These are phyloP conservation scores for Trypanosoma mega DNA, from an alignment of 208 protist genomes.

Conservation along the genomic window DNA sequence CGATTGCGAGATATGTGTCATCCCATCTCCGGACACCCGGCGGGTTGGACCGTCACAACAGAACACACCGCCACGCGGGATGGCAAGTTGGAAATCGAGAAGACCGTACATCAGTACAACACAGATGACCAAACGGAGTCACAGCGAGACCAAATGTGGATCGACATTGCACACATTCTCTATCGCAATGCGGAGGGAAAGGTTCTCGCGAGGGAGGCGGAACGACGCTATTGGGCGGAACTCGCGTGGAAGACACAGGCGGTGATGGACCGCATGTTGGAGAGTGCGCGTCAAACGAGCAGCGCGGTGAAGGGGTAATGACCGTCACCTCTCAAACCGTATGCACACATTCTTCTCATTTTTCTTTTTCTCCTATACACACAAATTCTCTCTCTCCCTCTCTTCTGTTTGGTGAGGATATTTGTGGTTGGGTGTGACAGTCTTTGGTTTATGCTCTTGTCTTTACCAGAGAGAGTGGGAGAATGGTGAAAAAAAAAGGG, in stretches of 20 bases:
- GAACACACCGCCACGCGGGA: background rate
- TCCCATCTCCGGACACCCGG: background rate
- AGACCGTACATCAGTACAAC: background rate
- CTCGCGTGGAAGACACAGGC: constrained; percentile 18
- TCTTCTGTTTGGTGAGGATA: too few relatives aligned
- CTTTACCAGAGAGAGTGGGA: too few relatives aligned
- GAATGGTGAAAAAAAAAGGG: too few relatives aligned
- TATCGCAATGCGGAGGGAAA: constrained; percentile 1
- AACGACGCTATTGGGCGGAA: constrained; percentile 4
- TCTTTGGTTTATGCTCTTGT: too few relatives aligned
- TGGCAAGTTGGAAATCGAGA: background rate
- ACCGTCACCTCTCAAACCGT: too few relatives aligned
- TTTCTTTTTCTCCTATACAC: constrained; percentile 10
- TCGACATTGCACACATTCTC: constrained; percentile 3
- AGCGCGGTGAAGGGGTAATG: background rate
- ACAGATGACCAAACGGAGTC: constrained; percentile 1
- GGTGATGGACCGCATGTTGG: constrained; percentile 13
- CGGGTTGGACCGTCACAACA: constrained; percentile 6
- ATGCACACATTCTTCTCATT: constrained; percentile 8
- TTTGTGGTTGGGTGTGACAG: too few relatives aligned
- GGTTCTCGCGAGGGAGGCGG: background rate
- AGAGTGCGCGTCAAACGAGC: background rate
- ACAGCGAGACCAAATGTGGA: constrained; percentile 16
- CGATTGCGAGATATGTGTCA: constrained; percentile 11
- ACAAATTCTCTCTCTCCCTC: too few relatives aligned